Conservation (phyloP, 768 basidiomycete species). For the Xerocomus brunneocitrinus region DNA sequence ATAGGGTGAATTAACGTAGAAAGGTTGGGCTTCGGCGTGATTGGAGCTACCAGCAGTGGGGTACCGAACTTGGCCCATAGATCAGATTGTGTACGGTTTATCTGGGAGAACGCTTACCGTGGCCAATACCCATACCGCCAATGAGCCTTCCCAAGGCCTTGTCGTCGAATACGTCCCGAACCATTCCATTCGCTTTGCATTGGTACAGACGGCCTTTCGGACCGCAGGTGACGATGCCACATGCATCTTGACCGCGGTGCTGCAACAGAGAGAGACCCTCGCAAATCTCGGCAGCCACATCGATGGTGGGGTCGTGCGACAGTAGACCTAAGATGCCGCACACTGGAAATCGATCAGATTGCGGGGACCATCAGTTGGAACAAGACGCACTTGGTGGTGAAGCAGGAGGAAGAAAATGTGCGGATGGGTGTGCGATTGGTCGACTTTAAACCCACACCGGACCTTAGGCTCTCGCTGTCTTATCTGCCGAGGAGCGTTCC, state of each 20-base stretch:
- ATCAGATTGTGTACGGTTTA: constrained; percentile 2
- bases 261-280: constrained; percentile 95
- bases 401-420: constrained; percentile 3
- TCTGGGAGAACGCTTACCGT: constrained; percentile 54
- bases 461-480: not conserved
- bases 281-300: constrained; percentile 83
- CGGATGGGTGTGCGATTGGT: constrained; percentile 1
- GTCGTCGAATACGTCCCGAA: constrained; percentile 91
- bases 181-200: constrained; percentile 99
- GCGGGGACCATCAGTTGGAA: not conserved
- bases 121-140: constrained; percentile 97
- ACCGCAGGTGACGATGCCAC: constrained; percentile 95
- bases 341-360: constrained; percentile 42
- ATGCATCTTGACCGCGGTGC: constrained; percentile 97
- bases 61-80: constrained; percentile 68
- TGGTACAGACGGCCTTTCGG: constrained; percentile 94
- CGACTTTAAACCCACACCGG: not conserved
- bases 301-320: constrained; percentile 66
- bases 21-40: constrained; percentile 96
- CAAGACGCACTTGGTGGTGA: constrained; percentile 27
- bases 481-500: not conserved
- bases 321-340: constrained; percentile 92
- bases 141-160: constrained; percentile 69
- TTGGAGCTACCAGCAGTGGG: constrained; percentile 97
- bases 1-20: constrained; percentile 99